Evolutionary conservation across 352 stramenopile species (phyloP).

Genomic region (Aphanomyces invadans): DNA sequence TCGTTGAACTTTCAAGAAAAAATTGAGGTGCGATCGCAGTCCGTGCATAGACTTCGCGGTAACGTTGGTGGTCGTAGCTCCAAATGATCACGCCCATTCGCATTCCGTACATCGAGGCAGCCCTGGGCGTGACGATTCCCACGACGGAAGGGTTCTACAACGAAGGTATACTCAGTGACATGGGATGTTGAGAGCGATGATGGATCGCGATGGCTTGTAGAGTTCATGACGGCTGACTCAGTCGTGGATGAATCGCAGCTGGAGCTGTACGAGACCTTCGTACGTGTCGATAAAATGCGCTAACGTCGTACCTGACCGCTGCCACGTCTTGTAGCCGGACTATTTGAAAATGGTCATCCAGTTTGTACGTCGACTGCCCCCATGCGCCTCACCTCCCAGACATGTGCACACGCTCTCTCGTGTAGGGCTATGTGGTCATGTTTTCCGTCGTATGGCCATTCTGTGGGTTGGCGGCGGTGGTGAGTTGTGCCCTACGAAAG

Average conservation of each 20-base stretch:
- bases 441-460: constrained; percentile 85
- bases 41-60: not conserved
- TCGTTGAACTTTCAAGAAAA: constrained; percentile 65
- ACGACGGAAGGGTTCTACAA: constrained; percentile 79
- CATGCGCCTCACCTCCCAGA: too few relatives aligned
- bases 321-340: constrained; percentile 38
- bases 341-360: constrained; percentile 84
- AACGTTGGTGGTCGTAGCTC: constrained; percentile 32
- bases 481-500: too few relatives aligned
- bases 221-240: constrained; percentile 78
- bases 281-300: constrained; percentile 29
- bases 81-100: constrained; percentile 85
- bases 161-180: constrained; percentile 36
- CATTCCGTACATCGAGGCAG: constrained; percentile 80
- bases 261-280: constrained; percentile 72
- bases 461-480: constrained; percentile 62
- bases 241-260: constrained; percentile 77
- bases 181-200: not conserved
- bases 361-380: constrained; percentile 45
- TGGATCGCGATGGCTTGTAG: constrained; percentile 30
- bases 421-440: constrained; percentile 81
- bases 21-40: constrained; percentile 51
- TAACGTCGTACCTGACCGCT: not conserved
- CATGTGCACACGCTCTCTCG: not conserved
- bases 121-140: constrained; percentile 59